A percentile compares a stretch with the other conserved stretches of the same genome.
phyloP scores from a whole-genome alignment of 169 alveolate genomes.

The Eimeria zaria region DNA sequence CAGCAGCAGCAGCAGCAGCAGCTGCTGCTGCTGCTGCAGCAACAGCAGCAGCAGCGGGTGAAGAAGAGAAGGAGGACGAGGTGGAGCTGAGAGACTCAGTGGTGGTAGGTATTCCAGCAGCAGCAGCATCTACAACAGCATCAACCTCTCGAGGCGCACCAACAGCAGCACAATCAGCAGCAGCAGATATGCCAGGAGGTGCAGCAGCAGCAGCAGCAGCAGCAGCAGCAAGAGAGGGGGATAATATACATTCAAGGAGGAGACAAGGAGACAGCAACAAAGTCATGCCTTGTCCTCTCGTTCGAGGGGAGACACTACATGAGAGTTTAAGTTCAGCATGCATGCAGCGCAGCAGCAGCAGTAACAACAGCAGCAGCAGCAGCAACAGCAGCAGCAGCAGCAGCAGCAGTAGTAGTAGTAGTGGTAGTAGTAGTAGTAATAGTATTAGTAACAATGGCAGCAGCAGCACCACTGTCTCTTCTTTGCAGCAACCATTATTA shows the following conservation, averaged over 20 bases:
- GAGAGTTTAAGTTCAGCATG: too few species aligned
- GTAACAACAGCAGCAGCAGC: neutral
- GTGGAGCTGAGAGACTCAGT: neutral
- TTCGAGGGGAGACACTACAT: too few species aligned
- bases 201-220: constrained; percentile 46
- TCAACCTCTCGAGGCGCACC: neutral
- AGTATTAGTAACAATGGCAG: too few species aligned
- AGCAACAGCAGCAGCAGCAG: neutral
- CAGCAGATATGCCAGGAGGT: neutral
- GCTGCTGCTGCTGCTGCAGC: constrained; percentile 14
- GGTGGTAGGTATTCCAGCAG: neutral
- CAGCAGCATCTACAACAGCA: neutral
- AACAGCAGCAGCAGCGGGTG: constrained; percentile 27
- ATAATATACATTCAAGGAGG: too few species aligned
- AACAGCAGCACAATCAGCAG: constrained; percentile 5
- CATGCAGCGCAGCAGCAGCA: neutral
- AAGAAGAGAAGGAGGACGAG: neutral
- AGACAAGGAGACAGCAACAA: too few species aligned
- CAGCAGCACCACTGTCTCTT: too few species aligned
- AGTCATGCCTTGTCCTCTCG: too few species aligned
- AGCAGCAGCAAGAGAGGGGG: constrained; percentile 19
- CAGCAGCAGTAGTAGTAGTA: neutral
- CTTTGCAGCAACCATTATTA: too few species aligned
- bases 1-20: constrained; percentile 38
- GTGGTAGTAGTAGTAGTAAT: too few species aligned